Evolutionary conservation across 2,329 filamentous ascomycete genomes (phyloP), one percentile per base, ranked within the genome.

Genomic region (Botrytis porri): DNA sequence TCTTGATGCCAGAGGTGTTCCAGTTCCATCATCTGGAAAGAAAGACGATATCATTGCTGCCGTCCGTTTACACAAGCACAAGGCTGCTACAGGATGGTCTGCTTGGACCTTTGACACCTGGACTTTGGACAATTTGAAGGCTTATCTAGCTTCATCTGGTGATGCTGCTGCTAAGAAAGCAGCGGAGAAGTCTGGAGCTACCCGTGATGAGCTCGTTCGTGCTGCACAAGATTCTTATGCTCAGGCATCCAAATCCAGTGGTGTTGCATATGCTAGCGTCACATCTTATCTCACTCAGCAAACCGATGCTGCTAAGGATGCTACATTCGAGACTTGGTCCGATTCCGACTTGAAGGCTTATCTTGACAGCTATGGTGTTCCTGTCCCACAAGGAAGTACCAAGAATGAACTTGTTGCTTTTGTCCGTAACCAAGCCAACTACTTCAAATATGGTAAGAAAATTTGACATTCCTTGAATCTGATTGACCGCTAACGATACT

Each of bases 31-130:
- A 75, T 85, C 83, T 41, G 88, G 89, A 74, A 93, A 90, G 83
- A 87, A 87, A 57, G 91, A 94, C 78, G 89, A 94, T 80, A 89
- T 95, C 35, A 84, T 93, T 57, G 91, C 92, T 41, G 85, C 91
- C 73, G 93, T 94, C n/a, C 89, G 93, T 77, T 88, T 92, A 79
- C 85, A 93, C 80, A 85, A 88, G 39, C 90, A 94, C 83, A 91
- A 92, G 83, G 91, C 90, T 64, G 86, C 89, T 14, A 85, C 85
- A 65, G 89, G 88, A 29, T 93, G 88, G 84, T 91, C 84, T 74
- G 88, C 90, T 4, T 95, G 93, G 92, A 93, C 90, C 25, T 94
- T 94, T 80, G 92, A 95, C 77, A 93, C 93, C 75, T 90, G 92
- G 82, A 92, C 89, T 57, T 85, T 87, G 70, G 90, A 93, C 4